These are phyloP conservation scores for Moringa oleifera DNA, from an alignment of 345 rosid genomes.

Conservation along the genomic window DNA sequence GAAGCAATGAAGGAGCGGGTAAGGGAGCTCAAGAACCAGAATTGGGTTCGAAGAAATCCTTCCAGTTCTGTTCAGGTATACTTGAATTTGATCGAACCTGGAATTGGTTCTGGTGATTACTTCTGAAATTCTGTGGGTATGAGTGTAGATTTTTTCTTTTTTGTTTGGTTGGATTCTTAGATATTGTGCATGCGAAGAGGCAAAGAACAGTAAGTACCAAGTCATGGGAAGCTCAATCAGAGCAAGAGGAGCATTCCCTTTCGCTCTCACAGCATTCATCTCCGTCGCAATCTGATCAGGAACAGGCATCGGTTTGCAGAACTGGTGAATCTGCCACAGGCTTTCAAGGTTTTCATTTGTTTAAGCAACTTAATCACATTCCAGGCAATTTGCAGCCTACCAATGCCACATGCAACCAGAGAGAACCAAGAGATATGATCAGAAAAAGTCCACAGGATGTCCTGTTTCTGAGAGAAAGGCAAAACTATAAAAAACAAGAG, in stretches of 20 bases:
- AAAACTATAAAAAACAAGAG: constrained; percentile 17
- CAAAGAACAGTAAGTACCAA: constrained; percentile 25
- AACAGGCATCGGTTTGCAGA: constrained; percentile 36
- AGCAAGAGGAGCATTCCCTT: constrained; percentile 68
- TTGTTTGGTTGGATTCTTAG: constrained; percentile 20
- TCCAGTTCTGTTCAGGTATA: constrained; percentile 35
- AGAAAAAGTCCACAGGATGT: constrained; percentile 19
- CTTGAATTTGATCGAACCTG: not conserved
- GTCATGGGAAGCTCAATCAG: constrained; percentile 45
- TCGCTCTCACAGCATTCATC: constrained; percentile 66
- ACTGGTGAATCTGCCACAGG: constrained; percentile 17
- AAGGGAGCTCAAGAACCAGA: constrained; percentile 22
- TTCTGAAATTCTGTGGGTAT: too few species aligned
- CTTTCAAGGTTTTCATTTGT: constrained; percentile 32
- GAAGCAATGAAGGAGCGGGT: constrained; percentile 8
- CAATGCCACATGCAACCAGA: constrained; percentile 18
- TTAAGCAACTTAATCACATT: constrained; percentile 32
- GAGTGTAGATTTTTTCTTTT: too few species aligned
- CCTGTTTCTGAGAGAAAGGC: constrained; percentile 20
- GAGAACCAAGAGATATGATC: constrained; percentile 18
- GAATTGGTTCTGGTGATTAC: not conserved
- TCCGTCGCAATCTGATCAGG: constrained; percentile 69
- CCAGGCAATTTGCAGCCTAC: constrained; percentile 23
- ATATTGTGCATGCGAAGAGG: constrained; percentile 34
- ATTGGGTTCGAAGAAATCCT: constrained; percentile 25